phyloP scores from a whole-genome alignment of 1,139 yeast genomes.

The Blastobotrys ciferrii region DNA sequence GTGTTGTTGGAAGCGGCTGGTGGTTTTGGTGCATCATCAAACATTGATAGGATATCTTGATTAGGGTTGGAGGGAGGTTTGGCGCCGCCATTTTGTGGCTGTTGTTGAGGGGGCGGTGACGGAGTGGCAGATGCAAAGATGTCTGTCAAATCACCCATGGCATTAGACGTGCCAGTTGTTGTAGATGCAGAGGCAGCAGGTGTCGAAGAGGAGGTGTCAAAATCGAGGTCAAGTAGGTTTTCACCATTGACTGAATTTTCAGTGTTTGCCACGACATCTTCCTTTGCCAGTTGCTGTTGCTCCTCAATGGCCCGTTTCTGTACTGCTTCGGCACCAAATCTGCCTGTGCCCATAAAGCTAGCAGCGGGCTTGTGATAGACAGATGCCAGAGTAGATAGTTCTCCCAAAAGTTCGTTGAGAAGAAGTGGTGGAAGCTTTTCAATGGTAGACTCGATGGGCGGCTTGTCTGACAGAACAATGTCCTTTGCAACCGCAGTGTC shows the following conservation, averaged over 20 bases:
- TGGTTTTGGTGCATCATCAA: conserved; percentile 26
- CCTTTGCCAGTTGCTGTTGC: conserved; percentile 71
- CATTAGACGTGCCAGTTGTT: conserved; percentile 21
- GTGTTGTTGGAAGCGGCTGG: conserved; percentile 25
- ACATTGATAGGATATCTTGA: conserved; percentile 35
- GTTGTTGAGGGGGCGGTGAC: conserved; percentile 29
- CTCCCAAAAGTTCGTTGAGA: conserved; percentile 65
- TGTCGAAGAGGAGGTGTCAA: conserved; percentile 38
- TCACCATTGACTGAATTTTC: conserved; percentile 56
- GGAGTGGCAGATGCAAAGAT: conserved; percentile 34
- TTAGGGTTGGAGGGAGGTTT: conserved; percentile 26
- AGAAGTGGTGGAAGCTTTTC: conserved; percentile 67
- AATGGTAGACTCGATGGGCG: conserved; percentile 70
- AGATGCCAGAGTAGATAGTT: conserved; percentile 81
- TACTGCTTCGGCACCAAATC: conserved; percentile 44
- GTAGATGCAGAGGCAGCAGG: conserved; percentile 27
- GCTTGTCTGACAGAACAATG: conserved; percentile 60
- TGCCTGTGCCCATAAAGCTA: conserved; percentile 55
- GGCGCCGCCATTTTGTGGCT: conserved; percentile 27
- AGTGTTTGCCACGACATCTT: conserved; percentile 63
- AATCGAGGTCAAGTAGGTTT: conserved; percentile 82
- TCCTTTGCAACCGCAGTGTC: conserved; percentile 48
- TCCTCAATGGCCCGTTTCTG: conserved; percentile 66
- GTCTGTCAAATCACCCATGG: conserved; percentile 36
- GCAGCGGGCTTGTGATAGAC: conserved; percentile 84